Evolutionary conservation across 768 basidiomycete species (phyloP).

Genomic region (Gautieria morchelliformis): DNA sequence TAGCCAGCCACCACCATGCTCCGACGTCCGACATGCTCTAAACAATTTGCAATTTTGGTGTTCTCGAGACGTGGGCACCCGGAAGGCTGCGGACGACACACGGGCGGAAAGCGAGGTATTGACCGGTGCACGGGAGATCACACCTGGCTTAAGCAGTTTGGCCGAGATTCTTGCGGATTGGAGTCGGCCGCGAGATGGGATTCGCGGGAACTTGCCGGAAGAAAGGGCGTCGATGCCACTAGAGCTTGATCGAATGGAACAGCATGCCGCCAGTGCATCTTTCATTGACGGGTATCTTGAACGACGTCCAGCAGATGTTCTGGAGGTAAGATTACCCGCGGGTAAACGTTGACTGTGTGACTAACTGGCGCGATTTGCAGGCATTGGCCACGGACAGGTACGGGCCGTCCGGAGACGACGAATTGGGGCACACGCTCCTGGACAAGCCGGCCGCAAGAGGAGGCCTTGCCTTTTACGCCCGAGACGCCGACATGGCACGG

Average conservation of each 20-base stretch:
- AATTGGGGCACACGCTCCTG: constrained; percentile 34
- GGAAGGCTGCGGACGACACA: too few relatives aligned
- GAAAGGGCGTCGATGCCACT: background rate
- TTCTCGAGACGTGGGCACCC: background rate
- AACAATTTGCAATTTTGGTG: constrained; percentile 50
- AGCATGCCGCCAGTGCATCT: constrained; percentile 39
- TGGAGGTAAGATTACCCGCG: constrained; percentile 28
- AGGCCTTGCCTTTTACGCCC: constrained; percentile 28
- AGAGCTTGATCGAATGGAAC: background rate
- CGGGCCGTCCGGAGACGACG: constrained; percentile 41
- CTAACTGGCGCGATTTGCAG: constrained; percentile 10
- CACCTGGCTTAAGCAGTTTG: background rate
- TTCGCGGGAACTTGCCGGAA: background rate
- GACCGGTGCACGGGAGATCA: background rate
- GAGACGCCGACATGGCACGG: constrained; percentile 39
- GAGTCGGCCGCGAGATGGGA: background rate
- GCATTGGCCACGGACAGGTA: constrained; percentile 23
- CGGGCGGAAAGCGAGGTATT: background rate
- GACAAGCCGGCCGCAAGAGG: background rate
- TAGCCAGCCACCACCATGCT: constrained; percentile 20
- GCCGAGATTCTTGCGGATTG: background rate
- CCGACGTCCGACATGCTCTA: constrained; percentile 62
- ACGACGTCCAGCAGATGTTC: constrained; percentile 23
- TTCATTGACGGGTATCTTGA: constrained; percentile 44
- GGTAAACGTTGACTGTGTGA: background rate